Evolutionary conservation across 768 basidiomycete species (phyloP).

Genomic region (Antrodiella citrinella): DNA sequence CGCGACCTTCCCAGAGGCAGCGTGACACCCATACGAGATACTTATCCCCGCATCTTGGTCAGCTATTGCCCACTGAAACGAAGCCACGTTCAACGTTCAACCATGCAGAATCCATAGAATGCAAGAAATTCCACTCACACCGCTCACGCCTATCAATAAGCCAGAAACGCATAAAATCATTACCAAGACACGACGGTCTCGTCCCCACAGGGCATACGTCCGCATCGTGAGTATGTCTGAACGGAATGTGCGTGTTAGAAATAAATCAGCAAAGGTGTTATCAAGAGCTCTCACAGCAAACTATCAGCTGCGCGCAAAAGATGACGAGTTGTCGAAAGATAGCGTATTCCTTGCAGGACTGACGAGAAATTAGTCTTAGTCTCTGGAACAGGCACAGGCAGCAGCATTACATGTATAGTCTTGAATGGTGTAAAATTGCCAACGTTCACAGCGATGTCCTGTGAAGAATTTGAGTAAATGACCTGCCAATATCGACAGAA

Average conservation of each 20-base stretch:
- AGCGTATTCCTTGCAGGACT: constrained; percentile 30
- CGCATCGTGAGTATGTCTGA: constrained; percentile 34
- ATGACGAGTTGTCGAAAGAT: constrained; percentile 35
- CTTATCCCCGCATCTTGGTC: background rate
- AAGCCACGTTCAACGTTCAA: background rate
- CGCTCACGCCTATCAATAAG: background rate
- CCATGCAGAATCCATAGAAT: background rate
- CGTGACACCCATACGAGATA: background rate
- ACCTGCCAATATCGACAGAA: constrained; percentile 12
- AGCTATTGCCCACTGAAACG: background rate
- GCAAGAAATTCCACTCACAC: background rate
- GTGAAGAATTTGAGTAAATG: too few relatives aligned
- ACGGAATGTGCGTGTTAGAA: constrained; percentile 15
- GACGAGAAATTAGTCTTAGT: background rate
- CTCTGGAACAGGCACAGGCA: background rate
- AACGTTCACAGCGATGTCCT: constrained; percentile 17
- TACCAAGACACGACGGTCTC: constrained; percentile 29
- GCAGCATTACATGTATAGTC: constrained; percentile 8
- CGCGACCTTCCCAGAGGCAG: background rate
- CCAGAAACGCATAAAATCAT: background rate
- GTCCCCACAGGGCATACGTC: constrained; percentile 41
- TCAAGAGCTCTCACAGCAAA: constrained; percentile 31
- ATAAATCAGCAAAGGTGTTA: background rate
- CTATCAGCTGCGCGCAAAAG: constrained; percentile 35
- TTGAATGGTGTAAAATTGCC: constrained; percentile 14